These are phyloP conservation scores for Cerioporus squamosus DNA, from an alignment of 1,284 basidiomycete species.

Conservation along the genomic window DNA sequence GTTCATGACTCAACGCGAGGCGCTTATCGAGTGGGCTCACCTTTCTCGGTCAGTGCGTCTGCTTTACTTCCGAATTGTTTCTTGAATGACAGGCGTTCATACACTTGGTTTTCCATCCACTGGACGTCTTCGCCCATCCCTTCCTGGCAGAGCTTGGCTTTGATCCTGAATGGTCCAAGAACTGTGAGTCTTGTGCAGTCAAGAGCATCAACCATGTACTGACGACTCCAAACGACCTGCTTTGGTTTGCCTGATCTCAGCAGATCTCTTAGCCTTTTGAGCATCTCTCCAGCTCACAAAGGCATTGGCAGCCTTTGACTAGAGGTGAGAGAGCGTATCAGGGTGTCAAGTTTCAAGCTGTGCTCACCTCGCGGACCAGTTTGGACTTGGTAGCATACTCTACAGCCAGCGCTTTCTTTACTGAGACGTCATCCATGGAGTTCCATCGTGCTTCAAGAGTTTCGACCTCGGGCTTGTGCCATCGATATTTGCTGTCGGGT, in stretches of 20 bases:
- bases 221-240: background rate
- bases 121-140: background rate
- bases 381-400: background rate
- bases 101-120: background rate
- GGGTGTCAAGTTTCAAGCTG: background rate
- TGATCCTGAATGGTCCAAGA: background rate
- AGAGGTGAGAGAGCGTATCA: background rate
- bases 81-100: background rate
- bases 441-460: background rate
- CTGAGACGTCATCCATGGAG: background rate
- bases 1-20: background rate
- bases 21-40: background rate
- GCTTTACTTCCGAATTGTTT: background rate
- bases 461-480: background rate
- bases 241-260: background rate
- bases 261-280: background rate
- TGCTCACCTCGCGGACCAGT: background rate
- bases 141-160: background rate
- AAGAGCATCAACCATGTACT: background rate
- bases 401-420: background rate
- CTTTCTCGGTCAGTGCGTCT: background rate
- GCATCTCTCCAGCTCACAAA: background rate
- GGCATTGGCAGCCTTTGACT: background rate
- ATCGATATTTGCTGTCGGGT: background rate
- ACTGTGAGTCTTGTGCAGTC: background rate